Percentiles rank a stretch among this genome's conserved stretches.
These are phyloP conservation scores for Porpolomopsis calyptriformis DNA, from an alignment of 768 basidiomycete genomes.

Conservation along the genomic window DNA sequence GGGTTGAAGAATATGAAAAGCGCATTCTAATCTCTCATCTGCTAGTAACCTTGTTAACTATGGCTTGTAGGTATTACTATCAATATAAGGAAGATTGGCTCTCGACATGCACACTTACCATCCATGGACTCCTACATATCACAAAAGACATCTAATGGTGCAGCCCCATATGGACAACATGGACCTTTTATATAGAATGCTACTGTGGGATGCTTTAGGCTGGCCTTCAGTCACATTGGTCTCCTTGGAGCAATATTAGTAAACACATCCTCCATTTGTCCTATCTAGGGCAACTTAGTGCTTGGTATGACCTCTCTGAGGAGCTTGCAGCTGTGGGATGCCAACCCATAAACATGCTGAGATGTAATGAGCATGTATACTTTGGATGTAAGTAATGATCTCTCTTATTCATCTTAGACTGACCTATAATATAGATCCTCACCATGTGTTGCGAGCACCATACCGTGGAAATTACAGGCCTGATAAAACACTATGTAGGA, in stretches of 20 bases:
- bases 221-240: conserved; percentile 12
- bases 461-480: no score
- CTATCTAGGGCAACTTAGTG: conserved; percentile 17
- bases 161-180: conserved; percentile 25
- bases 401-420: no score
- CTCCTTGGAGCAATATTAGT: conserved; percentile 22
- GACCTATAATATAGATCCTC: no score
- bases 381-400: no score
- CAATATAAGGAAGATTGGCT: conserved; percentile 19
- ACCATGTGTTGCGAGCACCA: no score
- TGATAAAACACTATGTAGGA: no score
- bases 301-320: conserved; percentile 17
- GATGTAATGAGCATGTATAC: no score
- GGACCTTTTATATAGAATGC: conserved; percentile 28
- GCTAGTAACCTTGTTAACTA: conserved; percentile 11
- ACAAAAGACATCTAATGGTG: conserved; percentile 19
- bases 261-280: conserved; percentile 16
- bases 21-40: conserved; percentile 9
- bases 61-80: conserved; percentile 20
- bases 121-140: conserved; percentile 27
- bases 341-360: no score
- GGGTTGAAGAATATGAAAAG: conserved; percentile 31
- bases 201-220: conserved; percentile 22
- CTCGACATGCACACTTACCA: conserved; percentile 19
- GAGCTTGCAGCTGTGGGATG: no score